Base-by-base conservation (phyloP, 1,284 basidiomycete species). In the Papiliotrema nemorosa region DNA sequence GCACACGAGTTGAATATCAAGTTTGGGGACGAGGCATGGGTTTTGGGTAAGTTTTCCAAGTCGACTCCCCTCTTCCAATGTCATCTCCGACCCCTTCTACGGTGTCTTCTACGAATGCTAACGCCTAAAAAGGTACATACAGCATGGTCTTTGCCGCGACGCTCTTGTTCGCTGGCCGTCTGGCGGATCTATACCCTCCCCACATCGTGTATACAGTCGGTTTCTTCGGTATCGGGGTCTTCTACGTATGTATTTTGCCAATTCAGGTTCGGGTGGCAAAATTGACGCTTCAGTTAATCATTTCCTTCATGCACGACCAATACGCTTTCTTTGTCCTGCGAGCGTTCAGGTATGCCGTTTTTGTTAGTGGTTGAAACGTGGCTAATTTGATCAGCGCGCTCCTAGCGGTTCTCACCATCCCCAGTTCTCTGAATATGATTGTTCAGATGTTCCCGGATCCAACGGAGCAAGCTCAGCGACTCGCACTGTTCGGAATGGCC, bases 261-360 rank as follows among this genome's bases (percentile, higher is more conserved):
- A 14, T 29, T 43, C 27, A 18, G 41, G 10, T 21, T n/a, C 3
- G 20, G 5, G 7, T 7, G 9, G 24, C 39, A 40, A 7, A 24
- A 16, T 31, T 44, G 20, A 44, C 31, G 27, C 13, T 26, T 7
- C 29, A 44, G 42, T n/a, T n/a, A n/a, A n/a, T n/a, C n/a, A n/a
- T n/a, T n/a, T n/a, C n/a, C 18, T 73, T 73, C 59, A 69, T 71
- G 66, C 53, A 46, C 44, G 50, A 72, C 52, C 61, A 70, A 55
- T 70, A 69, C 50, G 68, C 70, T 18, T 74, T 74, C 58, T 72
- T 66, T 52, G 57, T 72, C 42, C 63, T 74, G 5, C 67, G 72
- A 38, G 66, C 69, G 12, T n/a, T n/a, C n/a, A n/a, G n/a, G n/a
- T n/a, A n/a, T n/a, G n/a, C n/a, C n/a, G n/a, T n/a, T n/a, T n/a